phyloP scores from a whole-genome alignment of 2,329 filamentous ascomycete species.

The Fusarium scirpi region DNA sequence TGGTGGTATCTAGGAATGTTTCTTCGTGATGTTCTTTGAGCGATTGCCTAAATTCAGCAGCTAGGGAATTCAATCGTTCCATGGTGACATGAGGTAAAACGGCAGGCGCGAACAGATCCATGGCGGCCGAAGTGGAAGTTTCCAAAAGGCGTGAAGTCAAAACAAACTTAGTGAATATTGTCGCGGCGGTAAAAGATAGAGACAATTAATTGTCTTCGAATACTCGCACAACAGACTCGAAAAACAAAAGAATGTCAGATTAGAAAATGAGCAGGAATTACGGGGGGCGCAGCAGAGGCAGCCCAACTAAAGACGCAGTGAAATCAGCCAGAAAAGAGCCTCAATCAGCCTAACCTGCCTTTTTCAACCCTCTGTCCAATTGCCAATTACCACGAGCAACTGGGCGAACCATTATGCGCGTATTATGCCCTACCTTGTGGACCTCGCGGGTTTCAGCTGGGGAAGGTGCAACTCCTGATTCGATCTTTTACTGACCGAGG shows the following conservation, averaged over 20 bases:
- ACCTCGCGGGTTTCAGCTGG: neutral
- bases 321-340: neutral
- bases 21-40: constrained; percentile 7
- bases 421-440: neutral
- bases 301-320: too few species aligned
- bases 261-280: neutral
- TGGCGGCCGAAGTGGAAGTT: neutral
- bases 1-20: neutral
- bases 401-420: constrained; percentile 2
- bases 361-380: constrained; percentile 6
- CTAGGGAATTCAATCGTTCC: neutral
- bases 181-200: neutral
- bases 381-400: neutral
- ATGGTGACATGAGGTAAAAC: neutral
- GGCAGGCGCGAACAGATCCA: neutral
- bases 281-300: neutral
- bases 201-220: neutral
- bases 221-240: neutral
- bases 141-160: neutral
- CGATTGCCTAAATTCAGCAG: neutral
- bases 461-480: neutral
- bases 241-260: neutral
- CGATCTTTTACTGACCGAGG: neutral
- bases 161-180: neutral
- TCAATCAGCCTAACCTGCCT: neutral